phyloP scores from a whole-genome alignment of 2,329 filamentous ascomycete genomes.

The Juglanconis juglandina region DNA sequence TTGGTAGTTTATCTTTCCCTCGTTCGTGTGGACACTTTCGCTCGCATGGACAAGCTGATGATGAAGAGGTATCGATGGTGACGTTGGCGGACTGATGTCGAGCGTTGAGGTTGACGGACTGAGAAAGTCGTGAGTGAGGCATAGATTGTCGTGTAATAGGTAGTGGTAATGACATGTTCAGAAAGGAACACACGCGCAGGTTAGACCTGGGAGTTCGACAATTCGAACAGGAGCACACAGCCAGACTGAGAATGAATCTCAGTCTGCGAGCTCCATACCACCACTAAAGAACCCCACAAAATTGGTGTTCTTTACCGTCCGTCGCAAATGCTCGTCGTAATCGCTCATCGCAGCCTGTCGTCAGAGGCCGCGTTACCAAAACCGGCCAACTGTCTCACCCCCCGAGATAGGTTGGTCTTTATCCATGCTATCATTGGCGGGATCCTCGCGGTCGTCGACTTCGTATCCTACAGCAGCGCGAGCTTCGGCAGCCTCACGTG shows the following conservation, averaged over 20 bases:
- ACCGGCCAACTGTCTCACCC: conserved; percentile 22
- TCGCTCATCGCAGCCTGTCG: neutral
- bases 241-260: neutral
- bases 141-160: neutral
- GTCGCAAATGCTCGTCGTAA: neutral
- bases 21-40: too few relatives aligned
- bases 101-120: neutral
- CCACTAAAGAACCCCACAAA: neutral
- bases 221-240: neutral
- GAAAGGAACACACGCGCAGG: neutral
- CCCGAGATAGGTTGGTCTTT: conserved; percentile 9
- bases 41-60: neutral
- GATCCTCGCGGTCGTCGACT: conserved; percentile 23
- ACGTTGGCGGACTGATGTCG: neutral
- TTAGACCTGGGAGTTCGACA: neutral
- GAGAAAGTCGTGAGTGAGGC: neutral
- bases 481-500: conserved; percentile 38
- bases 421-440: conserved; percentile 32
- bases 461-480: conserved; percentile 39
- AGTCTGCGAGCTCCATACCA: neutral
- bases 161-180: neutral
- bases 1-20: too few relatives aligned
- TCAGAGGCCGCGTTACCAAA: neutral
- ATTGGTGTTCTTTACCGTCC: neutral
- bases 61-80: neutral